Evolutionary conservation across 768 basidiomycete species (phyloP), one percentile per base, ranked within the genome.

Genomic region (Rhodotorula kratochvilovae): DNA sequence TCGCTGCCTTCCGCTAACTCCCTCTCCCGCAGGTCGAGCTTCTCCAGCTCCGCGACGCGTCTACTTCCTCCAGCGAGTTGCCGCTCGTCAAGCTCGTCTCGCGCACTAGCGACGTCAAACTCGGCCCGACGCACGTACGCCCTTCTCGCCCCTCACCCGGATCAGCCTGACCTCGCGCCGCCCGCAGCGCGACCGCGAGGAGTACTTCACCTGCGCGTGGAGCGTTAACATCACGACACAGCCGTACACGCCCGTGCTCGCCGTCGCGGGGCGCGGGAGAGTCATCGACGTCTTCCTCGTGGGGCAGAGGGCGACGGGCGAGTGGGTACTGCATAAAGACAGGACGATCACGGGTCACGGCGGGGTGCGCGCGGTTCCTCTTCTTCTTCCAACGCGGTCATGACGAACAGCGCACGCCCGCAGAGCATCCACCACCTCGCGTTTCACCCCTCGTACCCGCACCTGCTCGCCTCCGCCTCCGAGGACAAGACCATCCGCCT

Each of bases 401-500:
- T n/a, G n/a, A 39, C 31, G n/a, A 53, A 13, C 45, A 21, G 19
- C 10, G 51, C 51, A 12, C 16, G 51, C 17, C 17, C 4, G 10
- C 54, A 70, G 69, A 12, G 27, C 8, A 70, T 70, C 48, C 13
- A 17, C 51, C n/a, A 46, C 29, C 33, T 70, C 33, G 2, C 25
- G 19, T 70, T 70, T 27, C 69, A 70, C 27, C 64, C 69, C 10
- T n/a, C 42, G 7, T 59, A 39, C 36, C 69, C 69, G 29, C 69
- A 70, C 45, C 51, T 70, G 27, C 64, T 70, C 59, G 33, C 48
- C 21, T 61, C 64, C 3, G 55, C 43, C 31, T 62, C 60, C 29
- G 58, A 45, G 5, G 69, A 70, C 60, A 48, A 48, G n/a, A 70
- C 64, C 15, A n/a, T 70, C 45, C 69, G 69, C 23, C 45, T 70